phyloP scores from a whole-genome alignment of 1,139 yeast genomes.

The Candida pseudoviswanathii region DNA sequence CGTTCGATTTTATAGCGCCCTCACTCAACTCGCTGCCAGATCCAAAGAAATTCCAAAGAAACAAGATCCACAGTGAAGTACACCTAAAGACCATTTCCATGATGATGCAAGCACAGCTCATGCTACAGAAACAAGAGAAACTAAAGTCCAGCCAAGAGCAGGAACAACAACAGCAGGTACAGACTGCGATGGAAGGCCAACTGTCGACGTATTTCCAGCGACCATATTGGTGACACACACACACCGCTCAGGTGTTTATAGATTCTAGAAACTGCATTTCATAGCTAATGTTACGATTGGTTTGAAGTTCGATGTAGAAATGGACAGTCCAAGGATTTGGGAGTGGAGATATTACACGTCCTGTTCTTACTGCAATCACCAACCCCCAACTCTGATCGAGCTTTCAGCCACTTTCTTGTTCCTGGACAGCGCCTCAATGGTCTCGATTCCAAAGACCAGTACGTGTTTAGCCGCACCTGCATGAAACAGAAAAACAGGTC shows the following conservation, averaged over 20 bases:
- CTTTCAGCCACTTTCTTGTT: too few relatives aligned
- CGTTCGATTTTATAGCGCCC: background rate
- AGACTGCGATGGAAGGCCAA: background rate
- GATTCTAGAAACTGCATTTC: too few relatives aligned
- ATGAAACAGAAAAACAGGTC: background rate
- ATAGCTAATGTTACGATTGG: too few relatives aligned
- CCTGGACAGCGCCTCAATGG: too few relatives aligned
- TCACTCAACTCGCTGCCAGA: background rate
- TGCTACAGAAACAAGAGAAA: conserved; percentile 15
- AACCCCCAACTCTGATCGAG: too few relatives aligned
- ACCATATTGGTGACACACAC: conserved; percentile 14
- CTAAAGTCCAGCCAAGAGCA: conserved; percentile 8
- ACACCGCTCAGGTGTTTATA: too few relatives aligned
- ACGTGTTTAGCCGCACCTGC: background rate
- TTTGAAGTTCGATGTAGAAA: too few relatives aligned
- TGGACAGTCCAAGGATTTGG: too few relatives aligned
- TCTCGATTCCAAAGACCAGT: background rate
- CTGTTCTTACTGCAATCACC: too few relatives aligned
- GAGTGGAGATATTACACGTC: too few relatives aligned
- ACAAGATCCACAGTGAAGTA: conserved; percentile 31
- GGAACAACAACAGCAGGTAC: background rate
- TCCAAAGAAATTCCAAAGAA: conserved; percentile 23
- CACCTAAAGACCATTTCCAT: conserved; percentile 33
- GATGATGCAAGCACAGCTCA: conserved; percentile 29
- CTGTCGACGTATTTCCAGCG: conserved; percentile 12